phyloP scores from a whole-genome alignment of 257 asterid species.

The Solanum neorickii region DNA sequence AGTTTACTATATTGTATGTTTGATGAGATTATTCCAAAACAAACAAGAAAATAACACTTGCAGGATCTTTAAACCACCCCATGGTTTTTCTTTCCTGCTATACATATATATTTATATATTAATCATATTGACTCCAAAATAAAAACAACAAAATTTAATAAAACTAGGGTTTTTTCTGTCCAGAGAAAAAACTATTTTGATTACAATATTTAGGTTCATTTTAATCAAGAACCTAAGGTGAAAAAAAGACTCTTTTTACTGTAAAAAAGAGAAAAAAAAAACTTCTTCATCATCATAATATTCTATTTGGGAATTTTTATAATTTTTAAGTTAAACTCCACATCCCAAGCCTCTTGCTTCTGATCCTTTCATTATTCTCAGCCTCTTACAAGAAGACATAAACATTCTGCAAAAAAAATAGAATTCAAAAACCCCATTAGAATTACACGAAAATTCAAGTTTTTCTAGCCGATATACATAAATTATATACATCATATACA shows the following conservation, averaged over 20 bases:
- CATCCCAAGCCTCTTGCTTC: slow-evolving; percentile 44
- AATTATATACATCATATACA: not conserved
- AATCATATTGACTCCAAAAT: not conserved
- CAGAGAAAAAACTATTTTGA: not conserved
- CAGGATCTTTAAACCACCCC: slow-evolving; percentile 4
- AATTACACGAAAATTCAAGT: not conserved
- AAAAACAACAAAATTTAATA: not conserved
- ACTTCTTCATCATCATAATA: not conserved
- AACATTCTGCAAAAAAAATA: slow-evolving; percentile 40
- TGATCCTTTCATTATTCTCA: slow-evolving; percentile 56
- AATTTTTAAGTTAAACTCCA: slow-evolving; percentile 6
- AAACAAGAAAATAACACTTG: not conserved
- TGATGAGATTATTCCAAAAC: not conserved
- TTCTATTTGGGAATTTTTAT: not conserved
- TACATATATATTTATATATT: not conserved
- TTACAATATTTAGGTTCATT: not conserved
- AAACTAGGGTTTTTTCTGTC: not conserved
- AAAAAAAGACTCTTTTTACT: not conserved
- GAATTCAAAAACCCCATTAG: not conserved
- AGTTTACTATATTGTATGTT: not conserved
- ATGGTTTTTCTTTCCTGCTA: not conserved
- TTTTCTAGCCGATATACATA: not conserved
- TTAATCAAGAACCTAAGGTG: not conserved
- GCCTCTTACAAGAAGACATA: slow-evolving; percentile 45
- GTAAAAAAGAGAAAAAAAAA: not conserved